Conservation (phyloP, 139 green algal species). For the Limnomonas spitsbergensis region DNA sequence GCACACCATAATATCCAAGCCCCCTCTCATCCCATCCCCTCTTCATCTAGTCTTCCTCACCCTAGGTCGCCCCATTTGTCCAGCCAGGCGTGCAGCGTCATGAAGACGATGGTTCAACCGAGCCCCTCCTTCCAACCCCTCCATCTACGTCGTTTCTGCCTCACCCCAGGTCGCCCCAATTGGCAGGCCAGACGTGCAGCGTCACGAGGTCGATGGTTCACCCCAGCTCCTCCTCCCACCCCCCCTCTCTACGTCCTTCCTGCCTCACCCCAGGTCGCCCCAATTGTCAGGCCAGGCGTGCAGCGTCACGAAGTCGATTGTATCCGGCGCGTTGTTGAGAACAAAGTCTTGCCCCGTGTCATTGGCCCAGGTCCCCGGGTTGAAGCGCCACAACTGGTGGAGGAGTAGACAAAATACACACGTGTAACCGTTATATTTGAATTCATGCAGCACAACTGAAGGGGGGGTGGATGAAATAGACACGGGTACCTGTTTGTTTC, state of each 20-base stretch:
- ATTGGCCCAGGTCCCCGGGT: conserved; percentile 48
- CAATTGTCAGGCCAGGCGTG: conserved; percentile 76
- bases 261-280: conserved; percentile 3
- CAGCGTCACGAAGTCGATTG: conserved; percentile 73
- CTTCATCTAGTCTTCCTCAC: not conserved
- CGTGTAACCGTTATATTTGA: too few relatives aligned
- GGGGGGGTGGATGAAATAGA: too few relatives aligned
- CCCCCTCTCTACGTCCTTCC: not conserved
- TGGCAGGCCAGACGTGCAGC: too few relatives aligned
- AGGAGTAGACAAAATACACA: too few relatives aligned
- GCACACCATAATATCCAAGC: too few relatives aligned
- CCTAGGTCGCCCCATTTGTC: conserved; percentile 54
- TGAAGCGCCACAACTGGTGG: conserved; percentile 8
- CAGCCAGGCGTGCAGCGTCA: conserved; percentile 67
- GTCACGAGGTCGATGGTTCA: not conserved
- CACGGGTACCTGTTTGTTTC: too few relatives aligned
- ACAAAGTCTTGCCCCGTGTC: conserved; percentile 75
- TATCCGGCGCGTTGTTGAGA: conserved; percentile 44
- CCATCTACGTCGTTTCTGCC: too few relatives aligned
- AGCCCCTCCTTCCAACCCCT: too few relatives aligned
- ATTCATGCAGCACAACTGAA: too few relatives aligned
- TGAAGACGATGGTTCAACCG: conserved; percentile 80
- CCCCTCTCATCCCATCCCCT: not conserved
- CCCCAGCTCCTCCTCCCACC: not conserved
- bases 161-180: too few relatives aligned